These are phyloP conservation scores for Wallacemonas sp. DNA, from an alignment of 208 protist genomes.

Conservation along the genomic window DNA sequence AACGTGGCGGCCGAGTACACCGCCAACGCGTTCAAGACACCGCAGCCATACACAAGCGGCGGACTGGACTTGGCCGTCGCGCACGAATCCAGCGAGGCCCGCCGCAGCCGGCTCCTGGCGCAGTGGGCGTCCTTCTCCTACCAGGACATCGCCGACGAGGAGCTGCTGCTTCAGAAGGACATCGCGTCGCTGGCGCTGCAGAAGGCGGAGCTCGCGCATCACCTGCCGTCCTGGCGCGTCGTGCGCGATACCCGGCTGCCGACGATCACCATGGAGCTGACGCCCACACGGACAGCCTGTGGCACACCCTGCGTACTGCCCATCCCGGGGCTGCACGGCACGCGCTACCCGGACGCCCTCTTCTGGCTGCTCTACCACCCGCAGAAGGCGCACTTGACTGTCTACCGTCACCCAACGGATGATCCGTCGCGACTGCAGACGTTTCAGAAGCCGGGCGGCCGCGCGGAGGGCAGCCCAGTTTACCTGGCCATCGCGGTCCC, in stretches of 20 bases:
- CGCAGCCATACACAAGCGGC: conserved; percentile 6
- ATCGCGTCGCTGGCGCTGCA: conserved; percentile 30
- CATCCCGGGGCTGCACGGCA: neutral
- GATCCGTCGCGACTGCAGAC: neutral
- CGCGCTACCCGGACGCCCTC: neutral
- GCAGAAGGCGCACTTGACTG: neutral
- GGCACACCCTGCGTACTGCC: neutral
- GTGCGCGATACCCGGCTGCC: neutral
- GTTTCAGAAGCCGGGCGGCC: conserved; percentile 2
- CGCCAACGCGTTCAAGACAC: neutral
- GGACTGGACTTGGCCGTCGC: conserved; percentile 13
- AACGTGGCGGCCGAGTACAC: conserved; percentile 13
- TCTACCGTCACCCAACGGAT: neutral
- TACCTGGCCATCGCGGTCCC: conserved; percentile 7
- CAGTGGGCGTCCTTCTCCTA: conserved; percentile 35
- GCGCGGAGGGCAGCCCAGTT: neutral
- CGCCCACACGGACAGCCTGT: neutral
- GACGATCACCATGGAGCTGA: neutral
- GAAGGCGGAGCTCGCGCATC: neutral
- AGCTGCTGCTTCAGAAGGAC: conserved; percentile 28
- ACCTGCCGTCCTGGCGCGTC: conserved; percentile 3
- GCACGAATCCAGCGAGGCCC: conserved; percentile 21
- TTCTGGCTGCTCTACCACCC: neutral
- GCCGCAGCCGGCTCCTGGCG: conserved; percentile 21
- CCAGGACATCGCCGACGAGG: conserved; percentile 34